Evolutionary conservation across 306 rosid species (phyloP).

Genomic region (Cotoneaster glaucophyllus): DNA sequence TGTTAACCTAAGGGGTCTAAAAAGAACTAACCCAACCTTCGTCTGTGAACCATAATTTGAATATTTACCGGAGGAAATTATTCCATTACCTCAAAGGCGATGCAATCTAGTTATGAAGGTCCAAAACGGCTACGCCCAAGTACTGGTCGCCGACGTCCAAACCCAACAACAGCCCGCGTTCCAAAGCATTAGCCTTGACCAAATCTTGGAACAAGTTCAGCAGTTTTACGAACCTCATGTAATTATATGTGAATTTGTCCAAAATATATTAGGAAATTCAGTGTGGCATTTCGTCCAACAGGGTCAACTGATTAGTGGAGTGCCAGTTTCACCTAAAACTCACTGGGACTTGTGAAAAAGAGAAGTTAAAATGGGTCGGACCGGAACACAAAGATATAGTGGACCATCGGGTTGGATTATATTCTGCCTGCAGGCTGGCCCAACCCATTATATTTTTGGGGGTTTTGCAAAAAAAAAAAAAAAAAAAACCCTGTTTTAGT

Average conservation of each 20-base stretch:
- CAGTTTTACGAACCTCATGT: slow-evolving; percentile 57
- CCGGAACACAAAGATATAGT: neutral
- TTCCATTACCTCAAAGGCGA: slow-evolving; percentile 52
- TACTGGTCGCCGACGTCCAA: slow-evolving; percentile 82
- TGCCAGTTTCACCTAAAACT: neutral
- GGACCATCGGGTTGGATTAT: neutral
- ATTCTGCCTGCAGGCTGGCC: neutral
- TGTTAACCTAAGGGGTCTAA: no score
- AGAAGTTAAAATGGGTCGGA: neutral
- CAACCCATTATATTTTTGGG: neutral
- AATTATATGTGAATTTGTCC: neutral
- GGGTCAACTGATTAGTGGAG: neutral
- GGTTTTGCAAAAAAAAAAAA: no score
- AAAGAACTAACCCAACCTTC: no score
- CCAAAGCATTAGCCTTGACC: slow-evolving; percentile 13
- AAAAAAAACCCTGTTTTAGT: no score
- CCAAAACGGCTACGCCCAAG: slow-evolving; percentile 75
- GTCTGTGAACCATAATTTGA: neutral
- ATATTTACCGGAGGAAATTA: neutral
- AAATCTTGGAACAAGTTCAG: slow-evolving; percentile 49
- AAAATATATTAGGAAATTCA: neutral
- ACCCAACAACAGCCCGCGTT: slow-evolving; percentile 60
- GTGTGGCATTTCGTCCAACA: slow-evolving; percentile 18
- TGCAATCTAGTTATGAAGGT: slow-evolving; percentile 51
- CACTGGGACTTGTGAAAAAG: neutral